Conservation (phyloP, 2,329 filamentous ascomycete species). For the Massarina eburnea region DNA sequence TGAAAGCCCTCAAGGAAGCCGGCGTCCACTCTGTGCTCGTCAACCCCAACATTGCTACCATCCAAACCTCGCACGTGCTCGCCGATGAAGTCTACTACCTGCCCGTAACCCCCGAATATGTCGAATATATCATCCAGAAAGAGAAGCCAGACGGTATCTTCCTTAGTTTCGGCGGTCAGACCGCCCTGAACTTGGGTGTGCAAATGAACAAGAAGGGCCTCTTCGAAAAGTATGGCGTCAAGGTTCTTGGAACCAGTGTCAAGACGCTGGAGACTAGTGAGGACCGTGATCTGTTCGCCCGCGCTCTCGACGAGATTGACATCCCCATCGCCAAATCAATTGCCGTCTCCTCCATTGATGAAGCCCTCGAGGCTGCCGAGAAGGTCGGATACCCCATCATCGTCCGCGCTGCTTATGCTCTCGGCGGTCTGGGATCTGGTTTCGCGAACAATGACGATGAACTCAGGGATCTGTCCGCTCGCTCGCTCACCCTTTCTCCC, state of each 20-base stretch:
- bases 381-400: conserved; percentile 96
- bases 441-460: conserved; percentile 95
- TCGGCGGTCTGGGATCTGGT: conserved; percentile 93
- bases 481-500: conserved; percentile 88
- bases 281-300: conserved; percentile 93
- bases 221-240: conserved; percentile 93
- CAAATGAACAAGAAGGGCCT: conserved; percentile 96
- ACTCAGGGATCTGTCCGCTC: conserved; percentile 87
- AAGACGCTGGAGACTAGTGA: conserved; percentile 92
- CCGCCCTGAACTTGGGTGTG: conserved; percentile 92
- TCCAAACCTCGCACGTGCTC: conserved; percentile 94
- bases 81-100: conserved; percentile 98
- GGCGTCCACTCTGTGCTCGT: conserved; percentile 89
- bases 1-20: conserved; percentile 96
- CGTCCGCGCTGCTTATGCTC: conserved; percentile 92
- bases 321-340: conserved; percentile 97
- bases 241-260: conserved; percentile 92
- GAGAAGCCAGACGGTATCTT: conserved; percentile 97
- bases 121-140: conserved; percentile 94
- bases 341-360: conserved; percentile 86
- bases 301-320: conserved; percentile 93
- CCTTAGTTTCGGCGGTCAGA: conserved; percentile 96
- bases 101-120: conserved; percentile 95
- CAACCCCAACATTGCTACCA: conserved; percentile 98
- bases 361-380: conserved; percentile 84